phyloP scores from a whole-genome alignment of 805 yeast species.

The Kodamaea kaohsiungensis region DNA sequence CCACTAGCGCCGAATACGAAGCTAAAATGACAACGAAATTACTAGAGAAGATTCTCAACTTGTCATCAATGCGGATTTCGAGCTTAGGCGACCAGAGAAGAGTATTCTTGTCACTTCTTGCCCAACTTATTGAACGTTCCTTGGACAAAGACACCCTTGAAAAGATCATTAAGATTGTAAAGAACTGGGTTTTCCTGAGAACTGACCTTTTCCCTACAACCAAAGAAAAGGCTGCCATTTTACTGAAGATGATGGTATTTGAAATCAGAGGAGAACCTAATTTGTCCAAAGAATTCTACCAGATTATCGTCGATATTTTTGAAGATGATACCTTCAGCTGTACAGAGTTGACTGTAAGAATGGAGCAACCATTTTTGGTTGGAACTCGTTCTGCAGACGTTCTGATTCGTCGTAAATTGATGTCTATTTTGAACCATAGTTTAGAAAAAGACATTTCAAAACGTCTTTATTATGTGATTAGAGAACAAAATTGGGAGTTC shows the following conservation, averaged over 20 bases:
- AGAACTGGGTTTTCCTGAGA: constrained; percentile 86
- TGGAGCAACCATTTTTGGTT: constrained; percentile 95
- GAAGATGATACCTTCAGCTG: constrained; percentile 74
- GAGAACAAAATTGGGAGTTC: constrained; percentile 97
- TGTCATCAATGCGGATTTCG: constrained; percentile 79
- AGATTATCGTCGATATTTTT: constrained; percentile 84
- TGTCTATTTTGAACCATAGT: constrained; percentile 76
- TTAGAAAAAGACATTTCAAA: constrained; percentile 76
- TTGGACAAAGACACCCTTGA: constrained; percentile 72
- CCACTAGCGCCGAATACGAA: constrained; percentile 54
- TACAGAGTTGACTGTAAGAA: constrained; percentile 86
- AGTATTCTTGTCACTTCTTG: constrained; percentile 79
- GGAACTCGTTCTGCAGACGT: constrained; percentile 87
- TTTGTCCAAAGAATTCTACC: constrained; percentile 74
- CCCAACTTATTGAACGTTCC: constrained; percentile 88
- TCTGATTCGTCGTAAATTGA: constrained; percentile 68
- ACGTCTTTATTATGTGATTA: constrained; percentile 80
- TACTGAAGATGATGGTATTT: constrained; percentile 90
- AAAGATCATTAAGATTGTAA: constrained; percentile 74
- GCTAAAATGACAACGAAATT: constrained; percentile 77
- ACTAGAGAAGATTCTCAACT: constrained; percentile 71
- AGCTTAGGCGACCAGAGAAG: constrained; percentile 93
- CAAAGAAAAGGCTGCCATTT: constrained; percentile 92
- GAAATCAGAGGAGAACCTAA: constrained; percentile 86
- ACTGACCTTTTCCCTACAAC: constrained; percentile 88